phyloP scores from a whole-genome alignment of 805 yeast genomes.

The Kodamaea jinghongensis region DNA sequence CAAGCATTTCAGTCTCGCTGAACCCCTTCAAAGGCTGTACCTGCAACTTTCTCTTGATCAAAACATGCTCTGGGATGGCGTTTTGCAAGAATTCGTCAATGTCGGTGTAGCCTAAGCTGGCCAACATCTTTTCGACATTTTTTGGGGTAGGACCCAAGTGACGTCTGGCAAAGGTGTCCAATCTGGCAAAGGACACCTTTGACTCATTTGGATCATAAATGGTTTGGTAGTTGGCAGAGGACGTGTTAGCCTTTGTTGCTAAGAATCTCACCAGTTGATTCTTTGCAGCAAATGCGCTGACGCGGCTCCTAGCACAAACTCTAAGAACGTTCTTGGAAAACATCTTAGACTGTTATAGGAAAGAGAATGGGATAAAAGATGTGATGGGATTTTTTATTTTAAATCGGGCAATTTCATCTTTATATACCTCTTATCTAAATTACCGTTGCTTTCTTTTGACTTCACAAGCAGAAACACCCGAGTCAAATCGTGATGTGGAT shows the following conservation, averaged over 20 bases:
- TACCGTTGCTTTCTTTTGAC: no score
- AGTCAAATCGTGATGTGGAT: no score
- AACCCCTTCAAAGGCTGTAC: conserved; percentile 71
- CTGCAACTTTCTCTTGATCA: conserved; percentile 63
- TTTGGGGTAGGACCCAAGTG: conserved; percentile 80
- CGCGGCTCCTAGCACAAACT: conserved; percentile 1
- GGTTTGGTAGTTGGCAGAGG: conserved; percentile 48
- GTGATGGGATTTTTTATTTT: conserved; percentile 8
- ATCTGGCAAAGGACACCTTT: conserved; percentile 25
- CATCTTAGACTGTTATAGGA: conserved; percentile 1
- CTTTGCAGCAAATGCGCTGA: background rate
- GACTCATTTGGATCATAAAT: conserved; percentile 44
- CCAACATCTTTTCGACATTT: conserved; percentile 66
- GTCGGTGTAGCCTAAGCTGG: conserved; percentile 60
- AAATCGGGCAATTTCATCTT: conserved; percentile 1
- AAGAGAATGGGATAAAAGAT: background rate
- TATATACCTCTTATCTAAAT: no score
- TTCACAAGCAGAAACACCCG: no score
- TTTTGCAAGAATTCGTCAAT: conserved; percentile 66
- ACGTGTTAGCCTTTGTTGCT: conserved; percentile 46
- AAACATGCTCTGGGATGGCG: conserved; percentile 76
- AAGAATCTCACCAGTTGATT: conserved; percentile 2
- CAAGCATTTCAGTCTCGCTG: conserved; percentile 78
- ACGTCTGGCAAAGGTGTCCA: conserved; percentile 86
- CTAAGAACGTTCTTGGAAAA: conserved; percentile 13